Conservation (phyloP, 2,329 filamentous ascomycete genomes). For the Cercospora sp. region DNA sequence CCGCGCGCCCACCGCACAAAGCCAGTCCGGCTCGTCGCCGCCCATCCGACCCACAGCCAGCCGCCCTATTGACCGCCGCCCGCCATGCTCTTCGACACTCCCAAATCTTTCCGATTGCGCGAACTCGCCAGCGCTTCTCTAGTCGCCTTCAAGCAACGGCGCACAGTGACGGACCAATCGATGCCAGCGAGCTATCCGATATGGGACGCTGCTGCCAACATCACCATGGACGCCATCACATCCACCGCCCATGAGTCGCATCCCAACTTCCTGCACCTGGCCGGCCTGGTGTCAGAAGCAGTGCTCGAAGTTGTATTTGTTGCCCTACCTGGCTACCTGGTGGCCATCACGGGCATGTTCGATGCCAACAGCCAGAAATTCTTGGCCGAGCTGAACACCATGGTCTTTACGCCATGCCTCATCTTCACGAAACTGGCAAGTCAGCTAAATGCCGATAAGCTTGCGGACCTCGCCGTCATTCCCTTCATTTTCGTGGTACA, state of each 20-base stretch:
- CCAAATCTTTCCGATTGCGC: conserved; percentile 48
- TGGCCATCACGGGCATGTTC: conserved; percentile 87
- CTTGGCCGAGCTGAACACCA: conserved; percentile 91
- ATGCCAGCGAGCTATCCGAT: conserved; percentile 34
- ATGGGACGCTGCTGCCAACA: conserved; percentile 37
- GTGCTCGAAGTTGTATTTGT: conserved; percentile 95
- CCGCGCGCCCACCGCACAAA: background rate
- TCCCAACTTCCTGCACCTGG: conserved; percentile 67
- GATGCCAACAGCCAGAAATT: conserved; percentile 96
- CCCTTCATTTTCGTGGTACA: conserved; percentile 91
- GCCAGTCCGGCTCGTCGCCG: background rate
- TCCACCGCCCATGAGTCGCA: conserved; percentile 40
- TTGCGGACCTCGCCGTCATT: conserved; percentile 87
- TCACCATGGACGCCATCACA: conserved; percentile 30
- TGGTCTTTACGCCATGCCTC: conserved; percentile 93
- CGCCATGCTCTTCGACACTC: conserved; percentile 41
- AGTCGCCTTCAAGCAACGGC: conserved; percentile 43
- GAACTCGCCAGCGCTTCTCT: conserved; percentile 36
- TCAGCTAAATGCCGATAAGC: conserved; percentile 86
- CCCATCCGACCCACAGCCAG: background rate
- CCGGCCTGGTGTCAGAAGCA: conserved; percentile 87
- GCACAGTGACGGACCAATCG: conserved; percentile 25
- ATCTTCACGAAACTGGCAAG: conserved; percentile 97
- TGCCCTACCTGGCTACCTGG: conserved; percentile 88
- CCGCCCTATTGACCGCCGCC: conserved; percentile 43